These are phyloP conservation scores for Pseudocercospora musae DNA, from an alignment of 2,329 filamentous ascomycete species.

Conservation along the genomic window DNA sequence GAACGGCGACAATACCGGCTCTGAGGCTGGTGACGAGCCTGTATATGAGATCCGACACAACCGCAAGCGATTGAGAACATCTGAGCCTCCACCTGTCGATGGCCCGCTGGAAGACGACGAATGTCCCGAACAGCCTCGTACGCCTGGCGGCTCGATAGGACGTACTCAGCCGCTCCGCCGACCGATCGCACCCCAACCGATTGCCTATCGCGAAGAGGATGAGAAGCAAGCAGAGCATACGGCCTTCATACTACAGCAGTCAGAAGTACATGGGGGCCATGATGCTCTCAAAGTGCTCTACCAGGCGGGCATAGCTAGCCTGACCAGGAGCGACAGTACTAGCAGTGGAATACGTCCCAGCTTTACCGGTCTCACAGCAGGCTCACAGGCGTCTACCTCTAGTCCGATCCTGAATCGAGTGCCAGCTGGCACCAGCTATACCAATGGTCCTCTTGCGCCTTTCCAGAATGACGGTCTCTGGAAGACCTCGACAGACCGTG, in stretches of 20 bases:
- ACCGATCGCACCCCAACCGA: conserved; percentile 44
- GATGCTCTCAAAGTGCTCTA: conserved; percentile 90
- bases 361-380: conserved; percentile 26
- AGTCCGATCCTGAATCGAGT: conserved; percentile 24
- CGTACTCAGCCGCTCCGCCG: conserved; percentile 64
- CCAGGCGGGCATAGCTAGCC: conserved; percentile 62
- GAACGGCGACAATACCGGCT: conserved; percentile 37
- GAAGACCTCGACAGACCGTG: conserved; percentile 26
- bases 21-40: conserved; percentile 42
- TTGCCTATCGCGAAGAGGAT: conserved; percentile 49
- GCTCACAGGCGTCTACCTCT: conserved; percentile 20
- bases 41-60: conserved; percentile 72
- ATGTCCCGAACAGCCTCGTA: conserved; percentile 58
- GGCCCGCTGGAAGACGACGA: conserved; percentile 42
- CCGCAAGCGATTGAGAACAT: conserved; percentile 58
- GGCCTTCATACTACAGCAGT: conserved; percentile 57
- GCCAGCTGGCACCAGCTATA: conserved; percentile 15
- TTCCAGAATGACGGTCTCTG: conserved; percentile 24
- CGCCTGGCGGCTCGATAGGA: conserved; percentile 64
- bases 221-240: conserved; percentile 58
- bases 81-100: conserved; percentile 36
- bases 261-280: conserved; percentile 82
- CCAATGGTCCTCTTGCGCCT: conserved; percentile 21
- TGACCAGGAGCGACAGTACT: conserved; percentile 46
- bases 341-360: conserved; percentile 28